Conservation (phyloP, 148 eudicot species). For the Fagopyrum esculentum region DNA sequence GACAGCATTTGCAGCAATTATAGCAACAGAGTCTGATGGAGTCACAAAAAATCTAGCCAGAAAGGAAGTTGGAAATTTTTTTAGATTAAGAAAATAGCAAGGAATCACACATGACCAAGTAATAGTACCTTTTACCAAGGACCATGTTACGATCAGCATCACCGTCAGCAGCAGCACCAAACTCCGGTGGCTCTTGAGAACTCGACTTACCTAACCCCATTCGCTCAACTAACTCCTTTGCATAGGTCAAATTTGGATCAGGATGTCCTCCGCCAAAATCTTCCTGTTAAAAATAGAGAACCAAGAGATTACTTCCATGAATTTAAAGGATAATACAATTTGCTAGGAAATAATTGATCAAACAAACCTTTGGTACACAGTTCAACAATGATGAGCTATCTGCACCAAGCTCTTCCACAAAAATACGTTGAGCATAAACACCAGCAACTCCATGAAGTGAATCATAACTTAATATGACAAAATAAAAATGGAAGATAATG, state of each 20-base stretch:
- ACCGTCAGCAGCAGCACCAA: slow-evolving; percentile 99
- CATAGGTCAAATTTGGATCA: slow-evolving; percentile 97
- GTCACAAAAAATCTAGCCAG: slow-evolving; percentile 85
- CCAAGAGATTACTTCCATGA: not conserved
- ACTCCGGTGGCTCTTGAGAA: slow-evolving; percentile 74
- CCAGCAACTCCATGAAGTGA: slow-evolving; percentile 98
- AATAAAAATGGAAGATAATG: not conserved
- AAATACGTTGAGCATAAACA: slow-evolving; percentile 83
- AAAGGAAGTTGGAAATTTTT: slow-evolving; percentile 13
- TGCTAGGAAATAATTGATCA: not conserved
- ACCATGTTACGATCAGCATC: slow-evolving; percentile 98
- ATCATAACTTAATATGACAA: slow-evolving; percentile 53
- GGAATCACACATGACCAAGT: no score
- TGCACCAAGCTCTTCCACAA: slow-evolving; percentile 92
- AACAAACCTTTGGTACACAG: slow-evolving; percentile 76
- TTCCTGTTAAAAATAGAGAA: slow-evolving; percentile 38
- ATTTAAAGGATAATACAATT: not conserved
- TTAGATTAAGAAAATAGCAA: slow-evolving; percentile 7
- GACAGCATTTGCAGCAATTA: slow-evolving; percentile 96
- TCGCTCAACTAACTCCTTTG: slow-evolving; percentile 83
- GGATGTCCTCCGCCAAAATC: slow-evolving; percentile 99
- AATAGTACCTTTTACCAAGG: slow-evolving; percentile 76
- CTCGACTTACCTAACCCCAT: slow-evolving; percentile 86
- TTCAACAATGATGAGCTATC: slow-evolving; percentile 66
- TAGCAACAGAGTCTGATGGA: slow-evolving; percentile 97